Evolutionary conservation across 2,329 filamentous ascomycete species (phyloP).

Genomic region (Ramichloridium luteum): DNA sequence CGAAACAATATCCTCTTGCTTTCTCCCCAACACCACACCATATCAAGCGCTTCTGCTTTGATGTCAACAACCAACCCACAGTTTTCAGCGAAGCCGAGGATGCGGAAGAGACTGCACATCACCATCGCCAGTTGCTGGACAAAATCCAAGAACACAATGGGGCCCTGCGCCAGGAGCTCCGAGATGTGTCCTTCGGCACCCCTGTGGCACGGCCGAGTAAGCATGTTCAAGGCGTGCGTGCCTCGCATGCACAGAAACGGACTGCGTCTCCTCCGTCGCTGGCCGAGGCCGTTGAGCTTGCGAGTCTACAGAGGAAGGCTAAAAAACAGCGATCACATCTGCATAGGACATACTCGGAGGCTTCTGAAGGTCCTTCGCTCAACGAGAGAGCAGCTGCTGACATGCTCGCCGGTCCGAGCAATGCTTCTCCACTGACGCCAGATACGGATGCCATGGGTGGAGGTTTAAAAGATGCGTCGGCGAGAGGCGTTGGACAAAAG

Average conservation of each 20-base stretch:
- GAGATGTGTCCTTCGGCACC: conserved; percentile 17
- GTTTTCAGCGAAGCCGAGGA: conserved; percentile 52
- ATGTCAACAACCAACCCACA: conserved; percentile 49
- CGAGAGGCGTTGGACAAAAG: conserved; percentile 10
- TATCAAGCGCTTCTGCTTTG: conserved; percentile 65
- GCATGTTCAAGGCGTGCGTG: conserved; percentile 19
- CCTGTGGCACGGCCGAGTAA: conserved; percentile 11
- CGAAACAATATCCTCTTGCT: conserved; percentile 83
- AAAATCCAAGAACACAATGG: conserved; percentile 20
- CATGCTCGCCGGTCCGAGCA: conserved; percentile 9
- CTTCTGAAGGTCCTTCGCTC: conserved; percentile 17
- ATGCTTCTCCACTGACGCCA: conserved; percentile 23
- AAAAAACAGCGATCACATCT: conserved; percentile 35
- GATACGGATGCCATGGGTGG: conserved; percentile 20
- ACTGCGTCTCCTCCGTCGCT: conserved; percentile 42
- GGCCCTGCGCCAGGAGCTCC: conserved; percentile 17
- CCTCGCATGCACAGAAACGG: conserved; percentile 29
- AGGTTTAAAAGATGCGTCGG: conserved; percentile 10
- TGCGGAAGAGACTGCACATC: conserved; percentile 39
- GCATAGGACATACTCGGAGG: conserved; percentile 19
- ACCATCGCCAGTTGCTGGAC: conserved; percentile 24
- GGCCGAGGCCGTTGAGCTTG: conserved; percentile 41
- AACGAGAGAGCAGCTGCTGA: conserved; percentile 17
- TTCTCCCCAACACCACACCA: conserved; percentile 68
- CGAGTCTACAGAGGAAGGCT: conserved; percentile 36